A percentile compares a stretch with the other conserved stretches of the same genome.
Evolutionary conservation across 2,329 filamentous ascomycete genomes (phyloP).

Genomic region (Reticulascus tulasneorum): DNA sequence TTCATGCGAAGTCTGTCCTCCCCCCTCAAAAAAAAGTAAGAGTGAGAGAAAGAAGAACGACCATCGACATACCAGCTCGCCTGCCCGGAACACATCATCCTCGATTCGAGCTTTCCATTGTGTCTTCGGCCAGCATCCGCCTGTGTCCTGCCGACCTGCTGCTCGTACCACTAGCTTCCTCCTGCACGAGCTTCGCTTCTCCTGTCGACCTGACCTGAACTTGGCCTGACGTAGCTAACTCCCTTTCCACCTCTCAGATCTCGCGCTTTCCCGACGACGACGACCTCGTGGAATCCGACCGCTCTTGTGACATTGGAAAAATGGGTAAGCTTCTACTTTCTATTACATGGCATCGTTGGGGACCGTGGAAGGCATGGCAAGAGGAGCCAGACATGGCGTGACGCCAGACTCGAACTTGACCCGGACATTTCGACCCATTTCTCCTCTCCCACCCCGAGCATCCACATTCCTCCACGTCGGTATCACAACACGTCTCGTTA

Average conservation of each 20-base stretch:
- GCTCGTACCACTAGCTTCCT: constrained; percentile 3
- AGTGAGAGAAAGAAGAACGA: no score
- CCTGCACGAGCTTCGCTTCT: constrained; percentile 3
- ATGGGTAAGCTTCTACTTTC: constrained; percentile 42
- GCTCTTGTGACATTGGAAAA: constrained; percentile 29
- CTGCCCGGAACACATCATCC: no score
- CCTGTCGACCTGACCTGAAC: neutral
- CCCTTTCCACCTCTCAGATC: constrained; percentile 17
- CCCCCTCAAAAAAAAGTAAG: no score
- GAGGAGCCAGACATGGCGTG: neutral
- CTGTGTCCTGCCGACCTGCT: no score
- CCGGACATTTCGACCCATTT: neutral
- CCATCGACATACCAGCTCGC: no score
- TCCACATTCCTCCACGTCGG: constrained; percentile 18
- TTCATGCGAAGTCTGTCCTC: no score
- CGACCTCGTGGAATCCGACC: constrained; percentile 20
- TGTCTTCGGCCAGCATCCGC: no score
- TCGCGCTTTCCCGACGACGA: constrained; percentile 20
- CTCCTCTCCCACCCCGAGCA: constrained; percentile 15
- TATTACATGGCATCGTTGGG: constrained; percentile 8
- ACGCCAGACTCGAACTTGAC: constrained; percentile 12
- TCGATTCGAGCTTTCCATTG: no score
- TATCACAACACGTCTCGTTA: constrained; percentile 25
- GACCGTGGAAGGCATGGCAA: constrained; percentile 15
- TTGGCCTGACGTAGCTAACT: constrained; percentile 23